These are phyloP conservation scores for Fusarium sp. DNA, from an alignment of 2,329 filamentous ascomycete species.

Conservation along the genomic window DNA sequence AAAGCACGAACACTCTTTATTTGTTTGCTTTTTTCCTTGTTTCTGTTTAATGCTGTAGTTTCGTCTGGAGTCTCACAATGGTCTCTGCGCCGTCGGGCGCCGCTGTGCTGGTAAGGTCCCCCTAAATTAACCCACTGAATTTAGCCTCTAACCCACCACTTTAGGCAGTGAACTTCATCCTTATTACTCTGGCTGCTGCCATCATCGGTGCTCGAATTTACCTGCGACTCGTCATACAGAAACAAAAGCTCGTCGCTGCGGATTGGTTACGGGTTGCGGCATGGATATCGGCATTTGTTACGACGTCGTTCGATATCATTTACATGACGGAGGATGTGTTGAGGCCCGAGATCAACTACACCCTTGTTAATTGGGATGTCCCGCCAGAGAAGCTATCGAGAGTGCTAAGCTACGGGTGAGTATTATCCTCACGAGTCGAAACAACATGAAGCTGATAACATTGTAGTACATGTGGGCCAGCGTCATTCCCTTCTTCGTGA, in stretches of 20 bases:
- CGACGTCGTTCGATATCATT: conserved; percentile 11
- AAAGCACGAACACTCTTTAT: background rate
- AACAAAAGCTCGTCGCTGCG: conserved; percentile 7
- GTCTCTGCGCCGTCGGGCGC: conserved; percentile 9
- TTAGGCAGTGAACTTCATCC: background rate
- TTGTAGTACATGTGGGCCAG: conserved; percentile 16
- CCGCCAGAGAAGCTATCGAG: background rate
- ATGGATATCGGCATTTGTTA: conserved; percentile 6
- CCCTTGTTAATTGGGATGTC: conserved; percentile 14
- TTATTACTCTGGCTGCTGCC: background rate
- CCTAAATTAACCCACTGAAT: background rate
- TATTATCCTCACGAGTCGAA: background rate
- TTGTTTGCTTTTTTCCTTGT: background rate
- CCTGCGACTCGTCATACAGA: conserved; percentile 24
- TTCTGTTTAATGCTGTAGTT: background rate
- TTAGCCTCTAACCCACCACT: background rate
- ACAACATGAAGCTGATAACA: background rate
- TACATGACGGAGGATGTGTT: background rate
- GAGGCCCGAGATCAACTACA: conserved; percentile 15
- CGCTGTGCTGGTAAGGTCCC: conserved; percentile 2
- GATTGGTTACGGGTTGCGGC: conserved; percentile 16
- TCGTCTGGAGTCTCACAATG: background rate
- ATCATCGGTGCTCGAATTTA: conserved; percentile 26
- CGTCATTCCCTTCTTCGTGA: conserved; percentile 21
- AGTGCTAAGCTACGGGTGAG: background rate